Conservation (phyloP, 345 rosid species). For the Euphorbia pulcherrima region DNA sequence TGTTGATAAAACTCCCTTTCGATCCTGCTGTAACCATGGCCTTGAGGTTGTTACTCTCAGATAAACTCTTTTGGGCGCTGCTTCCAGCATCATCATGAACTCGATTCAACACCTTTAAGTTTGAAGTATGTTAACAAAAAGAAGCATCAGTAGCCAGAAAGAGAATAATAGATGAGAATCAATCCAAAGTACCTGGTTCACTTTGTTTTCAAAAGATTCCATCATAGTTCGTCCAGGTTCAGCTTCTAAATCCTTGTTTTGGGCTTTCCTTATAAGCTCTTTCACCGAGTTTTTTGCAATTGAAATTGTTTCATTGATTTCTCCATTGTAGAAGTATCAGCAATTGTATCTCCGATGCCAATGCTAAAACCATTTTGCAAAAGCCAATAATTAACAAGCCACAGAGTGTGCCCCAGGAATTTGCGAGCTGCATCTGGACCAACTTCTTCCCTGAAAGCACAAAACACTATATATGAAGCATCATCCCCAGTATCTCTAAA, state of each 20-base stretch:
- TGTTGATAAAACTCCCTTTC: constrained; percentile 96
- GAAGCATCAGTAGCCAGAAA: background rate
- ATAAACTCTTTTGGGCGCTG: constrained; percentile 90
- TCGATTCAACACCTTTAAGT: constrained; percentile 70
- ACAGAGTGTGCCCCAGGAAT: constrained; percentile 95
- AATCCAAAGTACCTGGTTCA: constrained; percentile 61
- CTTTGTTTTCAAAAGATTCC: constrained; percentile 95
- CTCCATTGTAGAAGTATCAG: constrained; percentile 93
- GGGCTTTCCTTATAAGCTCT: constrained; percentile 59
- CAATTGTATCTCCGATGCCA: constrained; percentile 98
- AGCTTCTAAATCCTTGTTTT: constrained; percentile 69
- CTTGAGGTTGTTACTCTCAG: constrained; percentile 96
- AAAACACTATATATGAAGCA: background rate
- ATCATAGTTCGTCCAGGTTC: constrained; percentile 97
- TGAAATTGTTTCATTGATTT: constrained; percentile 83
- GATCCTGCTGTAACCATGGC: constrained; percentile 99
- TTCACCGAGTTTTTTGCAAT: constrained; percentile 82
- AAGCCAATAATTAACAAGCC: constrained; percentile 99
- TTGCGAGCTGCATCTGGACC: constrained; percentile 99
- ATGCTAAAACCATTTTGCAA: constrained; percentile 90
- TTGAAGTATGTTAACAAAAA: constrained; percentile 9
- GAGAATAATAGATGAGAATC: background rate
- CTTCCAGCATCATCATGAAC: constrained; percentile 99
- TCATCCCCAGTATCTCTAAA: background rate
- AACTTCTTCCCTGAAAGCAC: constrained; percentile 79